Conservation (phyloP, 2,329 filamentous ascomycete genomes). For the Microdochium trichocladiopsis region DNA sequence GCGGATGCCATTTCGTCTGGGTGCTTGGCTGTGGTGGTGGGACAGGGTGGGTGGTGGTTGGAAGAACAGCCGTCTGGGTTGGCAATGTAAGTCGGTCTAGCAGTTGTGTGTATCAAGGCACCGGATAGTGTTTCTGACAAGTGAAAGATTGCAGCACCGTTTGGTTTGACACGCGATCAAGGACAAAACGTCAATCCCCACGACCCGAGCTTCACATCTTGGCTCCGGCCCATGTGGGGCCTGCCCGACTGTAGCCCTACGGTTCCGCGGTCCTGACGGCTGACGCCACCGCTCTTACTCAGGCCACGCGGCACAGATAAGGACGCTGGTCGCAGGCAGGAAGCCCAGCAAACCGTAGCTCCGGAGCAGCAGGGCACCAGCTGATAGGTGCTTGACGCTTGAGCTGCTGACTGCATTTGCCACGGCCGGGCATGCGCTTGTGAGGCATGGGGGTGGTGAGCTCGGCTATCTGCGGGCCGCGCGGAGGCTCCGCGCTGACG, state of each 20-base stretch:
- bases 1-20: constrained; percentile 3
- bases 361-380: too few relatives aligned
- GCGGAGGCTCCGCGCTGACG: not conserved
- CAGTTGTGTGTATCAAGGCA: too few relatives aligned
- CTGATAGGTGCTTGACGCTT: not conserved
- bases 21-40: constrained; percentile 1
- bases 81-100: too few relatives aligned
- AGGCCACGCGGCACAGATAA: not conserved
- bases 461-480: not conserved
- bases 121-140: not conserved
- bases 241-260: not conserved
- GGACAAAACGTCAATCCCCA: not conserved
- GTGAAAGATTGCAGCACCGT: not conserved
- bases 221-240: not conserved
- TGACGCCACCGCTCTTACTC: too few relatives aligned
- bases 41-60: too few relatives aligned
- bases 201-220: not conserved
- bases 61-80: too few relatives aligned
- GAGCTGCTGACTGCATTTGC: not conserved
- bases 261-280: not conserved
- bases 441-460: not conserved
- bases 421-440: not conserved
- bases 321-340: too few relatives aligned
- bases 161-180: not conserved
- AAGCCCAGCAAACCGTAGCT: too few relatives aligned